Conservation (phyloP, 2,329 filamentous ascomycete genomes). For the Capronia epimyces region DNA sequence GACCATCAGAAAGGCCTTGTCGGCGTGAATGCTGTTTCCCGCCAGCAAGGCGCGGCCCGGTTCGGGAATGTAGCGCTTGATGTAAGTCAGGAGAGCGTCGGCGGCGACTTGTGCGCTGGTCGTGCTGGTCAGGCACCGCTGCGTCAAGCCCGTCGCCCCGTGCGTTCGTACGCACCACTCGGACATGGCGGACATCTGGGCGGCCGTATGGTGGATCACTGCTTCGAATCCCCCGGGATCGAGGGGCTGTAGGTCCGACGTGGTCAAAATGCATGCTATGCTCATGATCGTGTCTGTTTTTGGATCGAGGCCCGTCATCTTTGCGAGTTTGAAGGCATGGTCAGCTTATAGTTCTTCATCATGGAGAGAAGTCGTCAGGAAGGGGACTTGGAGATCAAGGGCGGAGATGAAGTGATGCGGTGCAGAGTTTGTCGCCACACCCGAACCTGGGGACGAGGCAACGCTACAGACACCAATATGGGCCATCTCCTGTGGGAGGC, state of each 20-base stretch:
- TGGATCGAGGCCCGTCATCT: slow-evolving; percentile 89
- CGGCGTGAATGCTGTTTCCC: slow-evolving; percentile 89
- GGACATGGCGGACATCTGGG: slow-evolving; percentile 71
- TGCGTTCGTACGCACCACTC: slow-evolving; percentile 85
- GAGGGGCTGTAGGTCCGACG: slow-evolving; percentile 67
- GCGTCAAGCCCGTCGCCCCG: slow-evolving; percentile 71
- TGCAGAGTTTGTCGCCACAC: too few relatives aligned
- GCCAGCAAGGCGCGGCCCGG: slow-evolving; percentile 67
- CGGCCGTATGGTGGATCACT: slow-evolving; percentile 66
- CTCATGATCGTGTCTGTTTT: slow-evolving; percentile 81
- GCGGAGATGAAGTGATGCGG: too few relatives aligned
- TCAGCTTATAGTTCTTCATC: not conserved
- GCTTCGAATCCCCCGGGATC: slow-evolving; percentile 74
- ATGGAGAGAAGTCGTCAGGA: too few relatives aligned
- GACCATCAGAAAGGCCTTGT: slow-evolving; percentile 71
- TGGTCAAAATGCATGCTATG: slow-evolving; percentile 87
- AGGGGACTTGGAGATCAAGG: too few relatives aligned
- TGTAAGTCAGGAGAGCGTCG: slow-evolving; percentile 67
- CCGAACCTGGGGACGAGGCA: too few relatives aligned
- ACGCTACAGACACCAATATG: too few relatives aligned
- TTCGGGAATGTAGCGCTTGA: slow-evolving; percentile 65
- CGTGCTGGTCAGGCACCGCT: slow-evolving; percentile 65
- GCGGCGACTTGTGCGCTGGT: slow-evolving; percentile 68
- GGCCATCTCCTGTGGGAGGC: too few relatives aligned
- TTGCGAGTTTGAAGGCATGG: slow-evolving; percentile 3